These are phyloP conservation scores for Cicer cuneatum DNA, from an alignment of 306 rosid species.

Conservation along the genomic window DNA sequence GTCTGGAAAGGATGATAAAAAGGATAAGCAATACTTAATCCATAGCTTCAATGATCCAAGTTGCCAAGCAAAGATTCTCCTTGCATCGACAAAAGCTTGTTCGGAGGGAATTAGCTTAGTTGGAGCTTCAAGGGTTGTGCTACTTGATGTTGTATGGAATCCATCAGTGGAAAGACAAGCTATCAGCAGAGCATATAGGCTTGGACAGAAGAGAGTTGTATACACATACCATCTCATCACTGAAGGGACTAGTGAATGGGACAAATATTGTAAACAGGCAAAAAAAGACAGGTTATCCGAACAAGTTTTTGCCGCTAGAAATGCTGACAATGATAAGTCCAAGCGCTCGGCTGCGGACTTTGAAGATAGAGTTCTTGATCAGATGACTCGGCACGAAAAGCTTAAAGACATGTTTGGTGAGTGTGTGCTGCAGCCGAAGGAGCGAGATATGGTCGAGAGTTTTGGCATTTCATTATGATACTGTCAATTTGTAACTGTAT, in stretches of 20 bases:
- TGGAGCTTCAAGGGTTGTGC: constrained; percentile 57
- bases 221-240: constrained; percentile 48
- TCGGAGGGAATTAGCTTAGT: constrained; percentile 48
- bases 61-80: constrained; percentile 42
- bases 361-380: constrained; percentile 47
- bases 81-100: constrained; percentile 50
- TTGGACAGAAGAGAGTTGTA: constrained; percentile 50
- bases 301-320: constrained; percentile 41
- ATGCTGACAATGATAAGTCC: background rate
- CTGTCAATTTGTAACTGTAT: no score
- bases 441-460: constrained; percentile 22
- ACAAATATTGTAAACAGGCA: constrained; percentile 40
- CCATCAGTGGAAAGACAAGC: constrained; percentile 53
- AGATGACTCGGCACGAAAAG: constrained; percentile 35
- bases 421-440: constrained; percentile 25
- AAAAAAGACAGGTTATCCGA: constrained; percentile 49
- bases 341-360: background rate
- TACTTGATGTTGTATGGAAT: constrained; percentile 56
- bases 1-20: constrained; percentile 28
- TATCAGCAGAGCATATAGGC: constrained; percentile 48
- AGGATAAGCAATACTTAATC: constrained; percentile 36
- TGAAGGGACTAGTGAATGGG: constrained; percentile 34
- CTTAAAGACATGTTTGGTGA: constrained; percentile 47
- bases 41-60: constrained; percentile 46
- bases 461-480: background rate